Evolutionary conservation across 345 rosid species (phyloP), one percentile per base, ranked within the genome.

Genomic region (Eucalyptus pauciflora): DNA sequence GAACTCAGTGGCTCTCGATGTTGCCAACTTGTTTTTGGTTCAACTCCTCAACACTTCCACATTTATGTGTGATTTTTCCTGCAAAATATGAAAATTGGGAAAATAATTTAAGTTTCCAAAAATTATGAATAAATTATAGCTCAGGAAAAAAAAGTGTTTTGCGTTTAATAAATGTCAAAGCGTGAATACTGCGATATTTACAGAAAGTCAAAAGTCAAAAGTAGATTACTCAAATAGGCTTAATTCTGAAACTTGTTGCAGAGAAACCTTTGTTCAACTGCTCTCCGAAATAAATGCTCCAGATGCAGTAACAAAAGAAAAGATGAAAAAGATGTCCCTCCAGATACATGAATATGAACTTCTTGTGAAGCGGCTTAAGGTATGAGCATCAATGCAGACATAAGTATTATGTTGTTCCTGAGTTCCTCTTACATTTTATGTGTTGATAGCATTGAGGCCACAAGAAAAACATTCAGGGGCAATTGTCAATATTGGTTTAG

Each of bases 321-420:
- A 89, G 90, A 88, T 93, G 89, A 87, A 93, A 86, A 87, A 90
- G 87, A 92, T 94, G 95, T 90, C 94, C 86, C 91, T 88, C 90
- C 91, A 94, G 92, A 96, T 93, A 89, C 87, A 90, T 85, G 94
- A 93, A 89, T 93, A 96, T 13, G 94, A 96, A 92, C 92, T 90
- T 90, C 89, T 93, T 33, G 93, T 96, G 90, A 94, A 93, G 88
- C 94, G 62, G 90, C 96, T 95, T 62, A 96, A 96, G 97, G 97
- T 95, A 93, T 48, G 88, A 88, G 58, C 46, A 27, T 80, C 87
- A 46, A 37, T 18, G 24, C n/a, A 22, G 37, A 46, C 85, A 54
- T 86, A 22, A 31, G 25, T 86, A 24, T 13, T 51, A 43, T 4
- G 14, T 52, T 41, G 60, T 9, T 76, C 50, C 60, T 83, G 51